These are phyloP conservation scores for Globisporangium alternatum DNA, from an alignment of 352 stramenopile genomes.

Conservation along the genomic window DNA sequence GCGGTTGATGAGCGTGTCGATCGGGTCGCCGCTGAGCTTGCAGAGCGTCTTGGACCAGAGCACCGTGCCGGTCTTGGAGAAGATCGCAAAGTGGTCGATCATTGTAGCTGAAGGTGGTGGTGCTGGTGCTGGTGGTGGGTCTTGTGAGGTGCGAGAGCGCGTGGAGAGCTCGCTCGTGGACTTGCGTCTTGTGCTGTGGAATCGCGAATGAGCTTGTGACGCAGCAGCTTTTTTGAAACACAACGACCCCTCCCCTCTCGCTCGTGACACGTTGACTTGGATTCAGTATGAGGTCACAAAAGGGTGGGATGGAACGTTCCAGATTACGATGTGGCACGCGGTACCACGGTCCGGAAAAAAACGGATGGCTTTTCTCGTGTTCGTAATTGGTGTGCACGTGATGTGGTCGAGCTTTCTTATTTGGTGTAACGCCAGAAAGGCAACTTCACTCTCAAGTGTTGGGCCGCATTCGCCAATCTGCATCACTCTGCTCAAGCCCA, in stretches of 20 bases:
- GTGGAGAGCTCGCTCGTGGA: background rate
- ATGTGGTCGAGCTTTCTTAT: slow-evolving; percentile 1
- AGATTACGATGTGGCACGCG: slow-evolving; percentile 15
- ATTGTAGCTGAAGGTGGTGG: slow-evolving; percentile 32
- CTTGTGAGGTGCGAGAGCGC: background rate
- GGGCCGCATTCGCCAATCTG: background rate
- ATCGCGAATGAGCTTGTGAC: background rate
- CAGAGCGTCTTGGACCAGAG: slow-evolving; percentile 88
- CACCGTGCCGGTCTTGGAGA: slow-evolving; percentile 88
- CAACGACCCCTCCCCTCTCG: slow-evolving; percentile 6
- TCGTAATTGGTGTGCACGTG: background rate
- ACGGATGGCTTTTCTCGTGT: slow-evolving; percentile 2
- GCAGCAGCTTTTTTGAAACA: slow-evolving; percentile 3
- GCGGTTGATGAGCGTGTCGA: slow-evolving; percentile 87
- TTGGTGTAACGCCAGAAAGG: background rate
- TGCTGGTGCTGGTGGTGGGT: no score
- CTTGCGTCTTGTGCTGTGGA: slow-evolving; percentile 1
- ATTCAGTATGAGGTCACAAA: slow-evolving; percentile 1
- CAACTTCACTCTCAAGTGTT: slow-evolving; percentile 3
- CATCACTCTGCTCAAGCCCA: slow-evolving; percentile 1
- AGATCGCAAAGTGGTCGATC: slow-evolving; percentile 93
- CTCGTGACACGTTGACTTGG: slow-evolving; percentile 6
- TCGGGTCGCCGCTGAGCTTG: slow-evolving; percentile 81
- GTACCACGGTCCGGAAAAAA: slow-evolving; percentile 1
- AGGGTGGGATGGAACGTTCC: slow-evolving; percentile 19